Conservation (phyloP, 1,139 yeast genomes). For the Geotrichum cucujoidarum region DNA sequence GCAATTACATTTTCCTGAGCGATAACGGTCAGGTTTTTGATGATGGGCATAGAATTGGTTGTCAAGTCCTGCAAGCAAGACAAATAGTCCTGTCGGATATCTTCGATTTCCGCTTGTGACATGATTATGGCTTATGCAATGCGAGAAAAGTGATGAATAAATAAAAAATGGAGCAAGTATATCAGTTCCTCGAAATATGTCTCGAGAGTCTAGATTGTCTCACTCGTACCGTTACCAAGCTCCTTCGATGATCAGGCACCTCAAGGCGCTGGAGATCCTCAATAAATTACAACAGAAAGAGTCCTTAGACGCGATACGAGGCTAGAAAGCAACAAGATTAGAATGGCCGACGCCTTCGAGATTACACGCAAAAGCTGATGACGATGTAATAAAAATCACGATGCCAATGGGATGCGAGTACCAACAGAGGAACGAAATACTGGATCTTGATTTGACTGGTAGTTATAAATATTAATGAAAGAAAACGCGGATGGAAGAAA, state of each 20-base stretch:
- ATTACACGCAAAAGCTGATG: too few species aligned
- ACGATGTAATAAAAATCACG: too few species aligned
- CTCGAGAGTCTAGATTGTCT: not conserved
- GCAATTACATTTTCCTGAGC: slow-evolving; percentile 77
- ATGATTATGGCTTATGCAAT: slow-evolving; percentile 15
- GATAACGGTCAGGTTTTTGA: slow-evolving; percentile 74
- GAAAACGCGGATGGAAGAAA: too few species aligned
- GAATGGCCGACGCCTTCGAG: too few species aligned
- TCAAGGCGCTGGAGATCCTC: not conserved
- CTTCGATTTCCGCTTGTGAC: slow-evolving; percentile 36
- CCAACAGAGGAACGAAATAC: too few species aligned
- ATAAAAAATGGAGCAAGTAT: not conserved
- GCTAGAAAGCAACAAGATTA: too few species aligned
- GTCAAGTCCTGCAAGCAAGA: slow-evolving; percentile 71
- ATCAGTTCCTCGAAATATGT: not conserved
- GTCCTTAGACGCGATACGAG: too few species aligned
- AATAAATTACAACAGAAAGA: not conserved
- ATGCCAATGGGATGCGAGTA: too few species aligned
- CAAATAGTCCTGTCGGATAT: slow-evolving; percentile 58
- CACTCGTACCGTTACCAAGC: not conserved
- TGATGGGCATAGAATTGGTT: slow-evolving; percentile 84
- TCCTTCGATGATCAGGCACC: not conserved
- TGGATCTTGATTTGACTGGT: too few species aligned
- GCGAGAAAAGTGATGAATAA: not conserved
- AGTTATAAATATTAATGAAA: too few species aligned